Base-by-base conservation (phyloP, 2,329 filamentous ascomycete genomes). In the Colletotrichum costaricense region DNA sequence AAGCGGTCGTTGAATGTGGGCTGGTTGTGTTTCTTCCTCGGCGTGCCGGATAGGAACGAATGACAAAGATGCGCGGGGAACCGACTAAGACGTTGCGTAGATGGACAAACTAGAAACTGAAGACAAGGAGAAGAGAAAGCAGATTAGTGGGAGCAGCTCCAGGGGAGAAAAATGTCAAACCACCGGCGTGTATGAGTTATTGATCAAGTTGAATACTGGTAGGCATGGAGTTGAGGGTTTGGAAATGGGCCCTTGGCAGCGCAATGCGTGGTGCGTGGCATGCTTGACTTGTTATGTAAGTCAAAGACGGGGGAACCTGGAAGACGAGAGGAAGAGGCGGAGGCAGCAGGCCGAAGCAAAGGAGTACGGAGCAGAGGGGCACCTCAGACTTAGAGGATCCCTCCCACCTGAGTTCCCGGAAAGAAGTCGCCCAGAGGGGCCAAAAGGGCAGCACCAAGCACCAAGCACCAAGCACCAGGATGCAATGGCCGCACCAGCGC, bases 201-300 rank as follows among this genome's bases (percentile, higher is more conserved):
- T 73, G 67, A 65, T 42, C n/a, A 28, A 58, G 67, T 24, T 67
- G 71, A 33, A 73, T 72, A 67, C 62, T 72, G 5, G 71, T 70
- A 74, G 72, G 67, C 63, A 74, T 74, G 68, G 54, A 74, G 68
- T 67, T 72, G 63, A 74, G 58, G 63, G 63, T 71, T 63, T 67
- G 68, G 35, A 68, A 28, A 71, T 57, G 63, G 67, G 57, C 67
- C 58, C 63, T 67, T 67, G 59, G 66, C 69, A 69, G 72, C 52
- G 38, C 68, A 72, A 63, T 72, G 63, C 72, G 57, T 71, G 68
- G 72, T 73, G 71, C 57, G 71, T 74, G 72, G 72, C 68, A 74
- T 74, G 72, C 72, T 68, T 56, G 67, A 74, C 63, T 74, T 74
- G 72, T 74, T 74, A 74, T 74, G 72, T 74, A 74, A 74, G 72